A percentile compares a stretch with the other conserved stretches of the same genome.
phyloP scores from a whole-genome alignment of 179 eudicot species.

The Silene coronaria region DNA sequence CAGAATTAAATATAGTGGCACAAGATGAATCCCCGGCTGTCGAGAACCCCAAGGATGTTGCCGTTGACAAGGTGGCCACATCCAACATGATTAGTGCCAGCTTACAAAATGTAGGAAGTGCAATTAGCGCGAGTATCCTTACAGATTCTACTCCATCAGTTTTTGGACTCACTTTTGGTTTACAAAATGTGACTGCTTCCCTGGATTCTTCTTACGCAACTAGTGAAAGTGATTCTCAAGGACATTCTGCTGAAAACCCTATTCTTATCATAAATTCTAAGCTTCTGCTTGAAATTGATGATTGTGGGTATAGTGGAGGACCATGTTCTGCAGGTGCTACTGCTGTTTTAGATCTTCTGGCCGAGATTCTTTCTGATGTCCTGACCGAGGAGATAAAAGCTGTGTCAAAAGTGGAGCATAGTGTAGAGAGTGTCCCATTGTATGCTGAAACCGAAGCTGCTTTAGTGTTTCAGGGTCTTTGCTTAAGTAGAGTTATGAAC shows the following conservation, averaged over 20 bases:
- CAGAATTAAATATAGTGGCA: conserved; percentile 23
- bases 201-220: conserved; percentile 47
- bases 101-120: conserved; percentile 38
- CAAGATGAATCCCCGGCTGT: conserved; percentile 36
- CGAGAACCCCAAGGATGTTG: conserved; percentile 35
- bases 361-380: conserved; percentile 84
- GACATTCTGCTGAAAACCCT: conserved; percentile 38
- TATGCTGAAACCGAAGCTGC: conserved; percentile 81
- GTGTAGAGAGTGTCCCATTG: conserved; percentile 82
- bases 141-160: conserved; percentile 58
- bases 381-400: conserved; percentile 91
- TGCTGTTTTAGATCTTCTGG: conserved; percentile 90
- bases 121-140: conserved; percentile 28
- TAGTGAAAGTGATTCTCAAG: conserved; percentile 55
- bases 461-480: conserved; percentile 87
- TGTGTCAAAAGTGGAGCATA: conserved; percentile 56
- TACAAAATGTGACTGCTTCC: conserved; percentile 46
- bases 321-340: conserved; percentile 97
- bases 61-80: conserved; percentile 39
- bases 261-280: conserved; percentile 47
- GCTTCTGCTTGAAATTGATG: conserved; percentile 77
- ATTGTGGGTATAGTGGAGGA: conserved; percentile 93
- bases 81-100: conserved; percentile 34
- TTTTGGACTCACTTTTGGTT: conserved; percentile 53
- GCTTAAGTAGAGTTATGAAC: conserved; percentile 92